These are phyloP conservation scores for Colletotrichum eremochloae DNA, from an alignment of 2,329 filamentous ascomycete genomes.

Conservation along the genomic window DNA sequence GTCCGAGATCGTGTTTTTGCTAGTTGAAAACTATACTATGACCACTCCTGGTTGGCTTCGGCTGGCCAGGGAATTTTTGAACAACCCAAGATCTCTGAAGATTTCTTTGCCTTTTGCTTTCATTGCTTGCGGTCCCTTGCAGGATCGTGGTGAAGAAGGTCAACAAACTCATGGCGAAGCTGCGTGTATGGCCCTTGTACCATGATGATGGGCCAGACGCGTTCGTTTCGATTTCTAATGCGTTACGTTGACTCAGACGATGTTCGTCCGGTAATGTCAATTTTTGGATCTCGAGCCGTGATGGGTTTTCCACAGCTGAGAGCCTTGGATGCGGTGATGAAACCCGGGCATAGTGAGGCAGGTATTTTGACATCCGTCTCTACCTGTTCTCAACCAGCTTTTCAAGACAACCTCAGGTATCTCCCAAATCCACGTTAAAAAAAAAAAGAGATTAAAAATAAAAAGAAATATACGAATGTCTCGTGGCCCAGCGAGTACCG, in stretches of 20 bases:
- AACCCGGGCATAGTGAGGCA: not conserved
- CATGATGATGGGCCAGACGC: not conserved
- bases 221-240: too few species aligned
- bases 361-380: not conserved
- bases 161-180: not conserved
- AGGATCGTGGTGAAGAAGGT: constrained; percentile 65
- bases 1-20: constrained; percentile 90
- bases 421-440: too few species aligned
- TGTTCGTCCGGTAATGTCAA: not conserved
- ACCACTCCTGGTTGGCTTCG: constrained; percentile 79
- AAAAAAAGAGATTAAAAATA: too few species aligned
- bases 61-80: constrained; percentile 86
- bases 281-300: too few species aligned
- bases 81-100: constrained; percentile 54
- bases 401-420: not conserved
- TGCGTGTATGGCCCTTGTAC: too few species aligned
- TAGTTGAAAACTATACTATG: constrained; percentile 89
- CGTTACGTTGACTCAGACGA: not conserved
- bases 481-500: not conserved
- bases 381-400: not conserved
- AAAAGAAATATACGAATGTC: not conserved
- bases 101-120: constrained; percentile 55
- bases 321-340: not conserved
- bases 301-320: too few species aligned
- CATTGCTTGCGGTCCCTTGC: constrained; percentile 61